phyloP scores from a whole-genome alignment of 768 basidiomycete species.

The Phylloporus scabripes region DNA sequence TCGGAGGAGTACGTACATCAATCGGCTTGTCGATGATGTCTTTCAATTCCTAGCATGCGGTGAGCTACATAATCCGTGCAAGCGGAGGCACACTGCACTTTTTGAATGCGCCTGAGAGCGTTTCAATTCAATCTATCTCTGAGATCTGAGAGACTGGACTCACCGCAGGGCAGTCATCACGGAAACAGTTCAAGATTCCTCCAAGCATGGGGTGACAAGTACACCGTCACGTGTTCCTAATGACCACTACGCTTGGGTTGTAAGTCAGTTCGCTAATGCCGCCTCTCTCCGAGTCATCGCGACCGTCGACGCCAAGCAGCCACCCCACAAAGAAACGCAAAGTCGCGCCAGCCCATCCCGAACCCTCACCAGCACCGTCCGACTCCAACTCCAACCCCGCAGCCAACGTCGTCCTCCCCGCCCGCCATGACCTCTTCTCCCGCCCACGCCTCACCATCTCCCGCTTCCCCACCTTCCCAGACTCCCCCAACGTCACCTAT shows the following conservation, averaged over 20 bases:
- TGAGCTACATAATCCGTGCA: conserved; percentile 6
- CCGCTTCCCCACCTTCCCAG: conserved; percentile 65
- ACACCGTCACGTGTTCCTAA: background rate
- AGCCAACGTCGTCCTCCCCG: conserved; percentile 51
- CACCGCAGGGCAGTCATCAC: conserved; percentile 40
- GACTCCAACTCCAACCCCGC: conserved; percentile 35
- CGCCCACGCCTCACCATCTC: conserved; percentile 70
- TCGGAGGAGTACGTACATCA: conserved; percentile 40
- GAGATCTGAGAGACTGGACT: conserved; percentile 1
- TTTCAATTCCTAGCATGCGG: conserved; percentile 51
- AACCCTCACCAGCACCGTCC: conserved; percentile 55
- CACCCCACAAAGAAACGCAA: conserved; percentile 46
- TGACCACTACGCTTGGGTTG: too few relatives aligned
- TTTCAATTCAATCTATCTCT: conserved; percentile 17
- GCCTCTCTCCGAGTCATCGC: conserved; percentile 28
- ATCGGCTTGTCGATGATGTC: conserved; percentile 61
- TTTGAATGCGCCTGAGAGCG: conserved; percentile 61
- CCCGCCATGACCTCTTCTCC: conserved; percentile 62
- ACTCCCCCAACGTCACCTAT: conserved; percentile 48
- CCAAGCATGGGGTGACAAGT: too few relatives aligned
- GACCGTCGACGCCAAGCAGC: conserved; percentile 29
- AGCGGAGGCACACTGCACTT: conserved; percentile 37
- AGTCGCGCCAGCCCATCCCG: conserved; percentile 34
- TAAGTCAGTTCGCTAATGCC: too few relatives aligned
- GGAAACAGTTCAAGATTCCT: conserved; percentile 1